Conservation (phyloP, 352 stramenopile species). For the Plasmopara halstedii region DNA sequence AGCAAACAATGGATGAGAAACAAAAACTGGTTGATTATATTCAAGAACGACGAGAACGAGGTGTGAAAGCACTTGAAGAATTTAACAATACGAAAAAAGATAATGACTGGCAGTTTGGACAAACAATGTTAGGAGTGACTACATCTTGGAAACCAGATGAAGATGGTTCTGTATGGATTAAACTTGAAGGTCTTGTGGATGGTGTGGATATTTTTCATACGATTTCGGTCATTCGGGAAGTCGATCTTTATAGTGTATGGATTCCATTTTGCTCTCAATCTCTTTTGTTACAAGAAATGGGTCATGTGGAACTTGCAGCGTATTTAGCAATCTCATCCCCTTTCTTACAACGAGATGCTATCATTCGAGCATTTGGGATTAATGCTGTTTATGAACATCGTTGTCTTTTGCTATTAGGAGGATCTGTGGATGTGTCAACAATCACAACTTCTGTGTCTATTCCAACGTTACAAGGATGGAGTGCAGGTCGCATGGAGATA, state of each 20-base stretch:
- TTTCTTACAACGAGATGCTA: conserved; percentile 57
- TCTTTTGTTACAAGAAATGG: conserved; percentile 40
- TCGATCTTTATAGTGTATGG: conserved; percentile 68
- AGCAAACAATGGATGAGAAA: conserved; percentile 49
- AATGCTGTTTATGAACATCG: conserved; percentile 75
- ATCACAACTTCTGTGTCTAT: conserved; percentile 29
- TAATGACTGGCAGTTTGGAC: conserved; percentile 65
- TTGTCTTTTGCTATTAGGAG: conserved; percentile 57
- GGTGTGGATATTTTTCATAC: conserved; percentile 80
- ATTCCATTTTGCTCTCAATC: conserved; percentile 71
- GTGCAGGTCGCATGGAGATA: conserved; percentile 62
- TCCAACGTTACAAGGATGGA: conserved; percentile 60
- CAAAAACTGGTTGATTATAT: conserved; percentile 41
- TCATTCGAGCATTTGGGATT: conserved; percentile 67
- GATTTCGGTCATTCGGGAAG: conserved; percentile 73
- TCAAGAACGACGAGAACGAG: conserved; percentile 41
- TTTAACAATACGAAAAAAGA: conserved; percentile 57
- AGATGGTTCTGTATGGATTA: conserved; percentile 73
- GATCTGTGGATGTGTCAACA: conserved; percentile 35
- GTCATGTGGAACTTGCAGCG: conserved; percentile 45
- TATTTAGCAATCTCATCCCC: conserved; percentile 72
- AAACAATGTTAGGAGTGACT: conserved; percentile 67
- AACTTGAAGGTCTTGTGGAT: conserved; percentile 68
- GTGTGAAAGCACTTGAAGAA: conserved; percentile 48
- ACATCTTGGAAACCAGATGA: conserved; percentile 74